Conservation (phyloP, 148 eudicot species). For the Polygonum aviculare region DNA sequence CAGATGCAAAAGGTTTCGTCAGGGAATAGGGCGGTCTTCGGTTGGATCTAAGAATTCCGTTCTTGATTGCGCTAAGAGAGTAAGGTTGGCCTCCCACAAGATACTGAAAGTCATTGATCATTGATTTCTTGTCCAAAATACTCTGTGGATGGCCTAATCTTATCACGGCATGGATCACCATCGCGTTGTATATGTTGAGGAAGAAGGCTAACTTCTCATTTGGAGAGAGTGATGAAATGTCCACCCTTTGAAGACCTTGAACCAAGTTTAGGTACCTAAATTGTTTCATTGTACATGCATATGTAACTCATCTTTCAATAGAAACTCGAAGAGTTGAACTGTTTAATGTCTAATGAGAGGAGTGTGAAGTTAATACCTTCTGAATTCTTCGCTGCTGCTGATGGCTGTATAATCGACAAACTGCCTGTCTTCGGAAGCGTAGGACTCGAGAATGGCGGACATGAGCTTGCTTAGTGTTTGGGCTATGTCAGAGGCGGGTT, state of each 20-base stretch:
- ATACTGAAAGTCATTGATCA: constrained; percentile 69
- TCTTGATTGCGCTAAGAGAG: constrained; percentile 60
- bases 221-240: constrained; percentile 41
- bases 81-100: constrained; percentile 70
- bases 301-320: not conserved
- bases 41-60: constrained; percentile 81
- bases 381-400: constrained; percentile 90
- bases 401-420: constrained; percentile 64
- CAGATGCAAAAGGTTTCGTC: constrained; percentile 54
- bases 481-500: constrained; percentile 36
- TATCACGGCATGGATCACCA: constrained; percentile 83
- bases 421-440: constrained; percentile 68
- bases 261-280: constrained; percentile 74
- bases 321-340: not conserved
- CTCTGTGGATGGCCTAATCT: constrained; percentile 76
- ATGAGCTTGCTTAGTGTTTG: constrained; percentile 59
- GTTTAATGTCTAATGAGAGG: not conserved
- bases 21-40: constrained; percentile 80
- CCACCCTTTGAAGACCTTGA: constrained; percentile 71
- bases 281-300: not conserved
- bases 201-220: constrained; percentile 81
- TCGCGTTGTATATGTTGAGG: constrained; percentile 74
- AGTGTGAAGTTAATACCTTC: constrained; percentile 36
- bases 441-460: constrained; percentile 89
- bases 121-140: constrained; percentile 59